A percentile compares a stretch with the other conserved stretches of the same genome.
Evolutionary conservation across 140 eudicot genomes (phyloP).

Genomic region (Cichorium intybus): DNA sequence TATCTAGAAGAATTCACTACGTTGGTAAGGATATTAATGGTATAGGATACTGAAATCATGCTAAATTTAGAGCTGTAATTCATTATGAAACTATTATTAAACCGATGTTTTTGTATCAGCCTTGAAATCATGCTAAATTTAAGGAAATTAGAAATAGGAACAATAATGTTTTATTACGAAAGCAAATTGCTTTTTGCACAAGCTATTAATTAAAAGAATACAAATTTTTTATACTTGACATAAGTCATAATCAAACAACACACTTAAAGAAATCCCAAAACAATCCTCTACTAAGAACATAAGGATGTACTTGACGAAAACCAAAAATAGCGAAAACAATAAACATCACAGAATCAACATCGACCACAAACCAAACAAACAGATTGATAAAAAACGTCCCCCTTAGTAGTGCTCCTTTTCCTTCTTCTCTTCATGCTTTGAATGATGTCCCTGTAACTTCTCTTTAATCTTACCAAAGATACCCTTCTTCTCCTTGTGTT

Average conservation of each 20-base stretch:
- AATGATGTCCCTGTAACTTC: slow-evolving; percentile 33
- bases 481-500: slow-evolving; percentile 38
- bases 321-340: neutral
- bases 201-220: slow-evolving; percentile 13
- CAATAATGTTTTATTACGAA: slow-evolving; percentile 1
- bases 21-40: too few relatives aligned
- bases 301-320: slow-evolving; percentile 12
- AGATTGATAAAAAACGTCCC: neutral
- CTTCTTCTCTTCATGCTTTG: slow-evolving; percentile 38
- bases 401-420: slow-evolving; percentile 33
- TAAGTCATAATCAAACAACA: slow-evolving; percentile 3
- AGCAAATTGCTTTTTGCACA: slow-evolving; percentile 3
- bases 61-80: too few relatives aligned
- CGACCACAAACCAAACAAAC: slow-evolving; percentile 18
- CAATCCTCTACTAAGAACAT: slow-evolving; percentile 10
- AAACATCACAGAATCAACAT: slow-evolving; percentile 3
- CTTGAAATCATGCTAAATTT: slow-evolving; percentile 5
- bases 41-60: neutral
- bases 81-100: too few relatives aligned
- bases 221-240: slow-evolving; percentile 6
- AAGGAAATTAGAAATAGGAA: neutral
- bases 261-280: neutral
- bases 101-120: too few relatives aligned
- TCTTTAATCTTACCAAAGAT: slow-evolving; percentile 39
- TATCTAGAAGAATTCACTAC: too few relatives aligned